Base-by-base conservation (phyloP, 352 stramenopile genomes). In the Phytophthora meadii region DNA sequence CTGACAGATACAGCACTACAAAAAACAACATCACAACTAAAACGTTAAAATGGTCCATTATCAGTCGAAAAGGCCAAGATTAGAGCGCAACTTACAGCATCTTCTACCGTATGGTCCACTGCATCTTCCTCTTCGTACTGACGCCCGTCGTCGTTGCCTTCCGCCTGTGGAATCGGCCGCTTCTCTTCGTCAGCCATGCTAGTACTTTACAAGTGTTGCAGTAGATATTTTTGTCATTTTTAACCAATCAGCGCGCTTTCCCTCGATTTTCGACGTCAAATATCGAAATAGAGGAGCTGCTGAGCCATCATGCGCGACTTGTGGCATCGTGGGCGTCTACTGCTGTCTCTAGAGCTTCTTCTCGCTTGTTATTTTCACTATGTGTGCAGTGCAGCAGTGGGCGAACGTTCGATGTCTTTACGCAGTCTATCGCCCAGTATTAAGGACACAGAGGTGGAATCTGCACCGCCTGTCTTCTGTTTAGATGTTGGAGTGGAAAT, bases 1-100 rank as follows among this genome's bases (percentile, higher is more conserved):
- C 39, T 92, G 82, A 55, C 87, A 95, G 55, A 95, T 94, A 30
- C 81, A 94, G 60, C 87, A 95, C 85, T 93, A 32, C 0, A n/a
- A 15, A 63, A 12, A 22, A 9, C 17, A n/a, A 57, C 22, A 65
- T 1, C 40, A 19, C 52, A 46, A 39, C 12, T 22, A 11, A 27
- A 54, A 42, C 25, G n/a, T 66, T 59, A 67, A 51, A 2, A 45
- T 37, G 32, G 30, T 14, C 27, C 22, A 25, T 32, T 48, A 36
- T 37, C 28, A 22, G 14, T 49, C 7, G 44, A 12, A 4, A 41
- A 14, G 14, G 1, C 4, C 30, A 36, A 36, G 1, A 36, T 36
- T 36, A 36, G 30, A 10, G 12, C 15, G 12, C 2, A 12, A 61
- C 63, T 54, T 5, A 83, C 79, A 61, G 74, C 71, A 19, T 87